Percentiles rank a stretch among this genome's conserved stretches.
Evolutionary conservation across 2,329 filamentous ascomycete genomes (phyloP).

Genomic region (Alternaria angustiovoidea): DNA sequence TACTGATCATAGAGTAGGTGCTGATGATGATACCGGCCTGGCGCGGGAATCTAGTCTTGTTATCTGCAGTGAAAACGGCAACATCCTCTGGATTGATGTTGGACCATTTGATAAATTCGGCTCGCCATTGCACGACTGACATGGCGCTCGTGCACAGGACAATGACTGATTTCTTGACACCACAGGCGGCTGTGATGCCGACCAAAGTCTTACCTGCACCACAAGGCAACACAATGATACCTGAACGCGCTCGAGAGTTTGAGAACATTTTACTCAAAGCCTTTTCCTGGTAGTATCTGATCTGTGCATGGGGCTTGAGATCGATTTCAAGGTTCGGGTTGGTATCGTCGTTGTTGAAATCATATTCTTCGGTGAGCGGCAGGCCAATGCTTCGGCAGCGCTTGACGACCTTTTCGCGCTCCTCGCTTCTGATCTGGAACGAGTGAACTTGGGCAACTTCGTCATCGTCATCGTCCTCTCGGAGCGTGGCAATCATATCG

Average conservation of each 20-base stretch:
- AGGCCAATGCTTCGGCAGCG: conserved; percentile 86
- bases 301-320: conserved; percentile 85
- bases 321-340: conserved; percentile 96
- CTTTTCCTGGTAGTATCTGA: conserved; percentile 95
- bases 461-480: conserved; percentile 80
- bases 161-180: conserved; percentile 95
- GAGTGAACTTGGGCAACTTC: conserved; percentile 88
- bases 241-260: conserved; percentile 95
- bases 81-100: conserved; percentile 95
- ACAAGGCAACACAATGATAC: conserved; percentile 95
- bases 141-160: conserved; percentile 97
- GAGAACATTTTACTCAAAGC: conserved; percentile 99
- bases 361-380: conserved; percentile 94
- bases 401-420: conserved; percentile 87
- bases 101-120: conserved; percentile 99
- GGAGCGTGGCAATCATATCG: conserved; percentile 73
- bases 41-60: conserved; percentile 84
- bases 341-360: conserved; percentile 88
- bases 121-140: conserved; percentile 96
- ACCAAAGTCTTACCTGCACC: conserved; percentile 97
- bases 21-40: conserved; percentile 97
- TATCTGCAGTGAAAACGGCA: conserved; percentile 92
- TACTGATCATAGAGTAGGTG: conserved; percentile 99
- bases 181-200: conserved; percentile 97
- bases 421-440: conserved; percentile 85